Base-by-base conservation (phyloP, 2,329 filamentous ascomycete genomes). In the Xylariales sp. region DNA sequence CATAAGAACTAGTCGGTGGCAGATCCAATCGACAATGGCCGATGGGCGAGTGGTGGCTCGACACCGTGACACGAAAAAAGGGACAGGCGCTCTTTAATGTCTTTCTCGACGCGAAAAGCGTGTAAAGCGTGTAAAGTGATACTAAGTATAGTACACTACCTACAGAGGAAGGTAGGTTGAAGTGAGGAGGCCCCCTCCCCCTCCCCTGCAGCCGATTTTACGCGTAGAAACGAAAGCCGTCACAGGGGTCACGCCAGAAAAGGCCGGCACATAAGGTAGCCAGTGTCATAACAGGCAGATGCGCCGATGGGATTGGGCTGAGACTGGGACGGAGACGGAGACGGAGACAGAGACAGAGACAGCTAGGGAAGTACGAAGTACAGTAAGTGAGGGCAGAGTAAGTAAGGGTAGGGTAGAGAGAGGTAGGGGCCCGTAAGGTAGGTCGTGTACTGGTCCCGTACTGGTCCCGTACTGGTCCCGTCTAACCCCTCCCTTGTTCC, bases 71-170 rank as follows among this genome's bases (percentile, higher is more conserved):
- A 34, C 48, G 65, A 58, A 60, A 54, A 72, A 58, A 62, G 59
- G 67, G 66, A 59, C 53, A 68, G 66, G 61, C 55, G 57, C 59
- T 68, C 73, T 77, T 64, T 75, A 74, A 71, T 71, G 67, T 68
- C 73, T 77, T 64, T 75, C 74, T 72, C 71, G 67, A 76, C 74
- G 75, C 75, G 75, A 74, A 71, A 72, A 70, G 56, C 62, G 62
- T 68, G 67, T 64, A 23, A 34, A 68, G 43, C 46, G 49, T 53
- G 32, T 50, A 61, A 53, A 63, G 48, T 54, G 57, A 43, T 14
- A 53, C 16, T 39, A 39, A 39, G 36, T 9, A 39, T 39, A 10
- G 36, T 10, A 39, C 36, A 39, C 23, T 23, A 23, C 23, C 23
- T 23, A 39, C 8, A 2, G 36, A 39, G 12, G 36, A 39, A 10